Percentiles rank a stretch among this genome's conserved stretches.
phyloP scores from a whole-genome alignment of 83 land plant genomes.

The Larix sibirica region DNA sequence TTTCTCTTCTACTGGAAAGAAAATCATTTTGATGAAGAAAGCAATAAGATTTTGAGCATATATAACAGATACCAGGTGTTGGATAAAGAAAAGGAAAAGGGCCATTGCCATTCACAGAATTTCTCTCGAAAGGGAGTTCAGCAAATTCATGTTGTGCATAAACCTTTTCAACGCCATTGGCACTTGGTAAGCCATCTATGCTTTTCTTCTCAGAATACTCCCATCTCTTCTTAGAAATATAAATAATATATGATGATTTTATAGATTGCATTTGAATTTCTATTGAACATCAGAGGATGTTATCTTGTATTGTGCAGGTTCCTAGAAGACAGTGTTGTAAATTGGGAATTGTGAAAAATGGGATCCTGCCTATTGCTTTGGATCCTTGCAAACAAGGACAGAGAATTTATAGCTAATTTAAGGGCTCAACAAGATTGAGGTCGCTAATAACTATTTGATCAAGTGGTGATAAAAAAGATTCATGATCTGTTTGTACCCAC shows the following conservation, averaged over 20 bases:
- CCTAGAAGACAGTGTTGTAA: constrained; percentile 18
- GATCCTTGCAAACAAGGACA: constrained; percentile 7
- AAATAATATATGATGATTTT: neutral
- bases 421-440: no score
- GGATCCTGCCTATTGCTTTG: constrained; percentile 3
- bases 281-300: neutral
- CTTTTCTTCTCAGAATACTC: neutral
- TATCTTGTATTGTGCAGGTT: constrained; percentile 6
- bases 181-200: constrained; percentile 8
- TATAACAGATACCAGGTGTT: neutral
- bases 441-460: no score
- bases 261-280: neutral
- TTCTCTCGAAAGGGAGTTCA: neutral
- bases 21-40: constrained; percentile 1
- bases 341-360: neutral
- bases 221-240: neutral
- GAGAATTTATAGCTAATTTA: constrained; percentile 11
- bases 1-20: constrained; percentile 14
- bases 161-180: constrained; percentile 11
- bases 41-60: neutral
- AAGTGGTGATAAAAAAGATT: no score
- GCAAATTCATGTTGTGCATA: constrained; percentile 7
- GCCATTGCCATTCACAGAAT: neutral
- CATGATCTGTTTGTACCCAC: no score
- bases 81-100: neutral